Percentiles rank a stretch among this genome's conserved stretches.
Conservation (phyloP, 2,329 filamentous ascomycete species). For the Nigrospora sphaerica region DNA sequence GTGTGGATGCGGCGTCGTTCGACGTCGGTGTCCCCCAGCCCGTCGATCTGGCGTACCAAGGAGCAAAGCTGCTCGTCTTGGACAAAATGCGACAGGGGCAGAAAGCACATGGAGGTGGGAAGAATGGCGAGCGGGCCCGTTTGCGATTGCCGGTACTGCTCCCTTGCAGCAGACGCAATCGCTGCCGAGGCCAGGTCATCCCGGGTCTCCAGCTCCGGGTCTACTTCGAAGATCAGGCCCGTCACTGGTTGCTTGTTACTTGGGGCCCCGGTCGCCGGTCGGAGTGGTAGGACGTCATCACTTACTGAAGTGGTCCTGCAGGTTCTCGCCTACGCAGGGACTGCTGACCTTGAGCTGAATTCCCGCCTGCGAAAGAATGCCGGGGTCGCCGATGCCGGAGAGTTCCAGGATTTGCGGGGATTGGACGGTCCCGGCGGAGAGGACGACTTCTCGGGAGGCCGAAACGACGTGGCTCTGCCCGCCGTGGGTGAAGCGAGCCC, state of each 20-base stretch:
- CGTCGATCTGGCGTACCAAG: conserved; percentile 12
- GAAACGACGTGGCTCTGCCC: conserved; percentile 25
- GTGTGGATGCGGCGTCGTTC: conserved; percentile 18
- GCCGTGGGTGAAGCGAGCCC: conserved; percentile 32
- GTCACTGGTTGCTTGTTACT: conserved; percentile 3
- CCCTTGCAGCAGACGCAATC: conserved; percentile 19
- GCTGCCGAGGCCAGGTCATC: conserved; percentile 29
- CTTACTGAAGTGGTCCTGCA: conserved; percentile 35
- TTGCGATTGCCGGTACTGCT: conserved; percentile 17
- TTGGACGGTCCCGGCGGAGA: conserved; percentile 50
- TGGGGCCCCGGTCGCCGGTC: too few species aligned
- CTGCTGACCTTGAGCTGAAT: conserved; percentile 36
- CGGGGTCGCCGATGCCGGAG: conserved; percentile 48
- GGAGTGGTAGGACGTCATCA: conserved; percentile 2
- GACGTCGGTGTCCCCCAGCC: conserved; percentile 12
- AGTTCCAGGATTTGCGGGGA: conserved; percentile 55
- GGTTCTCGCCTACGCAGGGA: conserved; percentile 38
- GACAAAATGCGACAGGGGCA: conserved; percentile 29
- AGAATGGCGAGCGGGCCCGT: conserved; percentile 31
- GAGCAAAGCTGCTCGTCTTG: conserved; percentile 12
- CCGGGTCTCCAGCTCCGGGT: conserved; percentile 28
- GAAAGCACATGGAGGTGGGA: conserved; percentile 33
- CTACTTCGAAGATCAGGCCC: conserved; percentile 36
- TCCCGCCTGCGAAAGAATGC: conserved; percentile 30
- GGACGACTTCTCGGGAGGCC: conserved; percentile 41